A percentile compares a stretch with the other conserved stretches of the same genome.
Evolutionary conservation across 768 basidiomycete species (phyloP).

Genomic region (Phaeotremella skinneri): DNA sequence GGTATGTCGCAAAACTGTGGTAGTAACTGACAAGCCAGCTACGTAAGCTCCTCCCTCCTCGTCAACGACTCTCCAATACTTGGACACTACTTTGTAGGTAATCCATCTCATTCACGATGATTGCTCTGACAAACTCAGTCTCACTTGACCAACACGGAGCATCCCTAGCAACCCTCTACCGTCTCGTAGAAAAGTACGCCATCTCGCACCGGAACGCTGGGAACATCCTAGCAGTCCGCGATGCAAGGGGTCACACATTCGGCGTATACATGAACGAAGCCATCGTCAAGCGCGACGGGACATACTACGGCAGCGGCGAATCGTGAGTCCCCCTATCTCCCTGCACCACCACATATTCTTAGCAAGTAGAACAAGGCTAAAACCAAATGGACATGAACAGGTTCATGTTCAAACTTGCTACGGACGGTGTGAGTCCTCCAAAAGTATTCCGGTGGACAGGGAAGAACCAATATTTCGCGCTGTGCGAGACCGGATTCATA

Average conservation of each 20-base stretch:
- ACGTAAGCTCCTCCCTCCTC: slow-evolving; percentile 34
- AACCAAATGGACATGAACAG: no score
- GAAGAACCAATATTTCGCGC: slow-evolving; percentile 80
- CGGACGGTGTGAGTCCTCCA: slow-evolving; percentile 3
- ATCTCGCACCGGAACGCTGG: slow-evolving; percentile 27
- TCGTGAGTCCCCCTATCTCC: slow-evolving; percentile 61
- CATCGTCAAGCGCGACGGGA: slow-evolving; percentile 59
- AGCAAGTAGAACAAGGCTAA: no score
- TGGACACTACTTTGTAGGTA: slow-evolving; percentile 48
- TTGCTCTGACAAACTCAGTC: no score
- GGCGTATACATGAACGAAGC: slow-evolving; percentile 82
- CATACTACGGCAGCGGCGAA: slow-evolving; percentile 86
- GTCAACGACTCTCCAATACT: slow-evolving; percentile 41
- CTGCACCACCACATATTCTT: no score
- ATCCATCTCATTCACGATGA: no score
- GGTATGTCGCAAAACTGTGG: slow-evolving; percentile 20
- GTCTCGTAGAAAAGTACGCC: slow-evolving; percentile 41
- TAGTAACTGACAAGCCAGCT: slow-evolving; percentile 20
- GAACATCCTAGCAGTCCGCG: slow-evolving; percentile 64
- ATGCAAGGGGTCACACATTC: slow-evolving; percentile 65
- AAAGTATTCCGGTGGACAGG: slow-evolving; percentile 61
- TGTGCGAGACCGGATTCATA: slow-evolving; percentile 75
- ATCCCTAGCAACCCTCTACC: slow-evolving; percentile 82
- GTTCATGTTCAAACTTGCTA: slow-evolving; percentile 31
- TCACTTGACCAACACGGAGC: slow-evolving; percentile 95